phyloP scores from a whole-genome alignment of 495 filamentous ascomycete genomes.

The Halenospora varia region DNA sequence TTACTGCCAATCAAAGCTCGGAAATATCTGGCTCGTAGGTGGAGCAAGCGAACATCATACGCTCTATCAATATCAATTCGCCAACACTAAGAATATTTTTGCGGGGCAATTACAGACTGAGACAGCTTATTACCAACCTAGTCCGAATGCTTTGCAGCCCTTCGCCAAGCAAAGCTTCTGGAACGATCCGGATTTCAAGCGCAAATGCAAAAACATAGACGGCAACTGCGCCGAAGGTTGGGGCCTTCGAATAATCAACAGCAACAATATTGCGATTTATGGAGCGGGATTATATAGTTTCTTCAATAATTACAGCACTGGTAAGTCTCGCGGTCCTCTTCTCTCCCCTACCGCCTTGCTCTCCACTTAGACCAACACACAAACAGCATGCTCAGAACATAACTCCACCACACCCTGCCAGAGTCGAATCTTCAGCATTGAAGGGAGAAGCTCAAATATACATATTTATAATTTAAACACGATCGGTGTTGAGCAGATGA shows the following conservation, averaged over 20 bases:
- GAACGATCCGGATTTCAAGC: constrained; percentile 35
- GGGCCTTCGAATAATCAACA: constrained; percentile 46
- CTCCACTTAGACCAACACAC: constrained; percentile 35
- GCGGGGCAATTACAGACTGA: constrained; percentile 81
- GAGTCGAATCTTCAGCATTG: constrained; percentile 55
- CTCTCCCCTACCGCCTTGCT: too few relatives aligned
- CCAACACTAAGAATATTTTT: constrained; percentile 63
- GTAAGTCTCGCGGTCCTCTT: too few relatives aligned
- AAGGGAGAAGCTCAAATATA: constrained; percentile 23
- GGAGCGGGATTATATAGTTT: constrained; percentile 76
- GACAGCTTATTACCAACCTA: constrained; percentile 70
- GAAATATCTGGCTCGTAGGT: constrained; percentile 52
- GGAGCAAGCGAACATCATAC: constrained; percentile 74
- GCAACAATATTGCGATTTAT: constrained; percentile 55
- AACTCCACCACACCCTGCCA: constrained; percentile 53
- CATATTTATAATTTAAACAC: constrained; percentile 25
- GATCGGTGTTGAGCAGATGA: constrained; percentile 20
- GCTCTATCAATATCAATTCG: constrained; percentile 80
- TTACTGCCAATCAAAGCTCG: constrained; percentile 54
- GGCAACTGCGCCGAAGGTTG: constrained; percentile 48
- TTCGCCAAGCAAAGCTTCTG: constrained; percentile 56
- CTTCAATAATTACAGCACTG: constrained; percentile 52
- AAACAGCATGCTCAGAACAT: constrained; percentile 35
- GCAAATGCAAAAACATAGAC: constrained; percentile 44
- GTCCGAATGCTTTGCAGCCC: constrained; percentile 54